Percentiles rank a stretch among this genome's conserved stretches.
Conservation (phyloP, 805 yeast genomes). For the Ogataea siamensis region DNA sequence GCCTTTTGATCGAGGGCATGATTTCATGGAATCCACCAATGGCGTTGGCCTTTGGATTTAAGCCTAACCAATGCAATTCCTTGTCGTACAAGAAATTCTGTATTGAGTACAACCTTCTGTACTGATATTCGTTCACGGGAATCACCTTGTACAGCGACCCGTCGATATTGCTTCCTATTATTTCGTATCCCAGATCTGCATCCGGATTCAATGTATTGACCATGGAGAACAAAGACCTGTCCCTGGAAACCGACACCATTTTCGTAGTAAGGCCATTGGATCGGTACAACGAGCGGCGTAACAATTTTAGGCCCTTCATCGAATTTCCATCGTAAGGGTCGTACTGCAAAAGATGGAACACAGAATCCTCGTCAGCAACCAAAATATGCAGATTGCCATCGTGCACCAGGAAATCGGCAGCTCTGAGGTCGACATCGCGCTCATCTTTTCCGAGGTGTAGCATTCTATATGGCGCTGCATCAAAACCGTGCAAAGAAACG, state of each 20-base stretch:
- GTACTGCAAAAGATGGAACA: conserved; percentile 73
- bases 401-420: conserved; percentile 73
- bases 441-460: conserved; percentile 73
- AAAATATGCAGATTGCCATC: conserved; percentile 67
- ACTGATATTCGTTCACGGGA: conserved; percentile 73
- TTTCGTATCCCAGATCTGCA: conserved; percentile 44
- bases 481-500: conserved; percentile 82
- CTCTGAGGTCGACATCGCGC: conserved; percentile 55
- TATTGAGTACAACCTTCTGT: conserved; percentile 76
- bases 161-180: conserved; percentile 71
- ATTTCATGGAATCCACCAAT: conserved; percentile 38
- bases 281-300: conserved; percentile 69
- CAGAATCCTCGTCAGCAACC: conserved; percentile 64
- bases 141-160: conserved; percentile 74
- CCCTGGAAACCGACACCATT: conserved; percentile 45
- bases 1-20: conserved; percentile 48
- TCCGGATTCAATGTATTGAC: conserved; percentile 30
- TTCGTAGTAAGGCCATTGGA: conserved; percentile 60
- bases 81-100: conserved; percentile 87
- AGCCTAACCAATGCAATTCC: conserved; percentile 68
- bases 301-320: conserved; percentile 70
- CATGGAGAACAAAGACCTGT: conserved; percentile 30
- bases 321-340: conserved; percentile 92
- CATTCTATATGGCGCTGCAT: conserved; percentile 92
- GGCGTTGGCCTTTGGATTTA: conserved; percentile 74